Conservation (phyloP, 2,329 filamentous ascomycete genomes). For the Helotiales sp. region DNA sequence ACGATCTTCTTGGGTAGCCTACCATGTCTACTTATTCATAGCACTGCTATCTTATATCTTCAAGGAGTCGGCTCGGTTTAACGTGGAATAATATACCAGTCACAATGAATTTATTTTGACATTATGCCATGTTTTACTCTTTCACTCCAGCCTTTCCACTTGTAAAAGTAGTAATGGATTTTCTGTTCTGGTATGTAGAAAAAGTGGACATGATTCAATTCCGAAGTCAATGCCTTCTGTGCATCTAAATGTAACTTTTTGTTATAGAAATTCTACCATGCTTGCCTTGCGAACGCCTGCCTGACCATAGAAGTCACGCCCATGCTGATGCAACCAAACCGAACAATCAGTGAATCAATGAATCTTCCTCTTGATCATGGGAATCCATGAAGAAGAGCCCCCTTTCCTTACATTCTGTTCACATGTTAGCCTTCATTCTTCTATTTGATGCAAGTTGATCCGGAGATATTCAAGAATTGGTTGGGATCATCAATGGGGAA, state of each 20-base stretch:
- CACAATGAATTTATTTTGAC: neutral
- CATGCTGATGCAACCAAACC: constrained; percentile 4
- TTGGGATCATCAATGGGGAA: neutral
- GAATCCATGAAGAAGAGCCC: constrained; percentile 16
- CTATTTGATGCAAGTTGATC: neutral
- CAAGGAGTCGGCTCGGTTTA: no score
- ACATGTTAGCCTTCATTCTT: constrained; percentile 5
- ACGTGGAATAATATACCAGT: neutral
- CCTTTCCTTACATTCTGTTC: constrained; percentile 21
- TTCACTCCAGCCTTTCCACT: neutral
- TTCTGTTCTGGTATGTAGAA: neutral
- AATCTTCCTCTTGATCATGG: neutral
- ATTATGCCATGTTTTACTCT: neutral
- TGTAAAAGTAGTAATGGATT: neutral
- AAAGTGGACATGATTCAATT: neutral
- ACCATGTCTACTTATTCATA: neutral
- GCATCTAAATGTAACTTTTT: neutral
- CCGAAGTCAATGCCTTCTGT: neutral
- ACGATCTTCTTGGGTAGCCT: neutral
- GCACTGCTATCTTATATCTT: neutral
- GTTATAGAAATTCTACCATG: constrained; percentile 2
- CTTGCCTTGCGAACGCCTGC: constrained; percentile 8
- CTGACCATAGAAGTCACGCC: neutral
- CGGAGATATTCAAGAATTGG: neutral
- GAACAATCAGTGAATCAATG: neutral